phyloP scores from a whole-genome alignment of 305 asterid genomes.

The Fraxinus sp. region DNA sequence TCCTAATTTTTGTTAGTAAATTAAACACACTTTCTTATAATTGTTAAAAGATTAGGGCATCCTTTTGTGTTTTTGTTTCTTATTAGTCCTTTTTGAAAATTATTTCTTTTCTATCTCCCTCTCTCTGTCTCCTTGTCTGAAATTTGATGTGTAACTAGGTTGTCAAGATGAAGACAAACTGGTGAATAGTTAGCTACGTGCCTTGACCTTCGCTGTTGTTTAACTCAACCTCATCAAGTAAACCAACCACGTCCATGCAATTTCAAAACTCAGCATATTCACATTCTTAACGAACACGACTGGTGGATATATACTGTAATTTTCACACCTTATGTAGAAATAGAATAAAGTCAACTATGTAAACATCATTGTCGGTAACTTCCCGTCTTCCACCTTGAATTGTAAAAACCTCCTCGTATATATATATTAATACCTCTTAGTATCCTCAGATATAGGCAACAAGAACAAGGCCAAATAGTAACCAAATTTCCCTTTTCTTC shows the following conservation, averaged over 20 bases:
- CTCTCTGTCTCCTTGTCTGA: not conserved
- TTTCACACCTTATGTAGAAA: slow-evolving; percentile 14
- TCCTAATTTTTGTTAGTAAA: not conserved
- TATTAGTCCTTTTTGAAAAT: not conserved
- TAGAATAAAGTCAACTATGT: not conserved
- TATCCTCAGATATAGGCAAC: slow-evolving; percentile 36
- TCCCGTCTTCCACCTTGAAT: not conserved
- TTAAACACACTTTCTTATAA: not conserved
- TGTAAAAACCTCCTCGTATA: not conserved
- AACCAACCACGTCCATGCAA: slow-evolving; percentile 26
- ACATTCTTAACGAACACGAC: slow-evolving; percentile 14
- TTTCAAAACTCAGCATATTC: slow-evolving; percentile 54
- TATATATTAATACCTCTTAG: slow-evolving; percentile 31
- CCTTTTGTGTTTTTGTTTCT: not conserved
- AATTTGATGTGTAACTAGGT: slow-evolving; percentile 12
- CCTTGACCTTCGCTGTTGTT: slow-evolving; percentile 38
- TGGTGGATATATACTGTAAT: slow-evolving; percentile 25
- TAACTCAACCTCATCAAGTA: slow-evolving; percentile 32
- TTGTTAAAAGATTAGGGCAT: not conserved
- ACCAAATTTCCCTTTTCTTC: not conserved
- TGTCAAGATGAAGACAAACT: slow-evolving; percentile 31
- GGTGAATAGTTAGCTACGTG: slow-evolving; percentile 55
- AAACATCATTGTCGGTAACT: slow-evolving; percentile 62
- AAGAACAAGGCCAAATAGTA: slow-evolving; percentile 28
- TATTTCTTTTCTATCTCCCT: not conserved